Evolutionary conservation across 2,329 filamentous ascomycete genomes (phyloP), one percentile per base, ranked within the genome.

Genomic region (Capronia coronata): DNA sequence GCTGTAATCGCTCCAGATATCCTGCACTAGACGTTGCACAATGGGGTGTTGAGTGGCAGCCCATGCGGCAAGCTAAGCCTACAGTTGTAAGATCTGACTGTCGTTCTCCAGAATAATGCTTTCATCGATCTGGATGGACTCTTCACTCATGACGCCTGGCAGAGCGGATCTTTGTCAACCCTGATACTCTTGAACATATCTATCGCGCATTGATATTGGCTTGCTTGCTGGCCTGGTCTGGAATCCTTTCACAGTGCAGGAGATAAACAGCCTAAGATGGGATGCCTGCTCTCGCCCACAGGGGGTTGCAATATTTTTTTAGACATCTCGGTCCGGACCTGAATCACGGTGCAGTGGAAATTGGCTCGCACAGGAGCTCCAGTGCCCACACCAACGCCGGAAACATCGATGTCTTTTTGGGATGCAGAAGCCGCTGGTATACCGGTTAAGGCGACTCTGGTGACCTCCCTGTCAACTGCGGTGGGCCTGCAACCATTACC

Each of bases 271-370:
- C 19, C 8, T 40, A 7, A 22, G 19, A 40, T 16, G 8, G 39
- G 22, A 5, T 27, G 6, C 25, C 25, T 10, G 25, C 6, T 10
- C 41, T 39, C 22, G 41, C 34, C 34, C 29, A 35, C 23, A n/a
- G 44, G 27, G 48, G 43, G 22, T n/a, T 43, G 27, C 38, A 43
- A 32, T 3, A 32, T 9, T 27, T 10, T 27, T 27, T 5, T 27
- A 5, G 23, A 27, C 23, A 51, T 21, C 16, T 27, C 42, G 32
- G 38, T 43, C 42, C 25, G 41, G 29, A 46, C 35, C 42, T 37
- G 42, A 43, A 49, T 45, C 21, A 46, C 32, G 39, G 46, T 43
- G 43, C 30, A 43, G 22, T 38, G 43, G 43, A 53, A 44, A 49
- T 53, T 46, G 51, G 46, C 41, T 41, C 43, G 42, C 25, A 43